Evolutionary conservation across 768 basidiomycete species (phyloP).

Genomic region (Candolleomyces eurysporus): DNA sequence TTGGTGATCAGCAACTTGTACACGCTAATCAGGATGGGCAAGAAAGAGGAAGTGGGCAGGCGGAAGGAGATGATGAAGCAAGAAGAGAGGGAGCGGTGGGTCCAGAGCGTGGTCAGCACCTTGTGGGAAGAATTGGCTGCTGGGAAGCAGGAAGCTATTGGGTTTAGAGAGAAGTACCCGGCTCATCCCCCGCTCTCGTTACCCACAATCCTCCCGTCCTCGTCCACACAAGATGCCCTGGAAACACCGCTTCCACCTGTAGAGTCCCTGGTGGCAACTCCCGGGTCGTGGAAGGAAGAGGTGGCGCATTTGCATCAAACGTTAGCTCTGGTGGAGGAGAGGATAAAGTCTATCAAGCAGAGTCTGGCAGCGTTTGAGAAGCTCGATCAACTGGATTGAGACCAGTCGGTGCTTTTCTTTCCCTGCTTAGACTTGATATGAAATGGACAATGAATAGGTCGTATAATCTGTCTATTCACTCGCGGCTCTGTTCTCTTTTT

Average conservation of each 20-base stretch:
- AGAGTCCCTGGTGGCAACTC: neutral
- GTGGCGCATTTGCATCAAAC: slow-evolving; percentile 43
- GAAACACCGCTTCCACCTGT: neutral
- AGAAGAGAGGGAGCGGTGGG: slow-evolving; percentile 74
- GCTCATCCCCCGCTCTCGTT: neutral
- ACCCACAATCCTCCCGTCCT: slow-evolving; percentile 1
- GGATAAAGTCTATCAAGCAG: slow-evolving; percentile 47
- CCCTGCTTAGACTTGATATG: no score
- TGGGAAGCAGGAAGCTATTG: slow-evolving; percentile 31
- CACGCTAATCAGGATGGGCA: slow-evolving; percentile 46
- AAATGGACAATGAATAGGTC: no score
- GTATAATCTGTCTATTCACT: no score
- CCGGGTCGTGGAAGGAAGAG: slow-evolving; percentile 43
- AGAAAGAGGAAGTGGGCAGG: slow-evolving; percentile 37
- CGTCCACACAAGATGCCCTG: slow-evolving; percentile 9
- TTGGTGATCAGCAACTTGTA: slow-evolving; percentile 80
- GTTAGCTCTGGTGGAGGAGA: slow-evolving; percentile 58
- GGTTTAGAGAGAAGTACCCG: slow-evolving; percentile 6
- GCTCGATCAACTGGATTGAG: slow-evolving; percentile 21
- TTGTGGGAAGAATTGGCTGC: slow-evolving; percentile 68
- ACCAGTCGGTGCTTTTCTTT: neutral
- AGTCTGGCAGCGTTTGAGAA: slow-evolving; percentile 22
- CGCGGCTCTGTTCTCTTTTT: no score
- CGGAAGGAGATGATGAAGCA: slow-evolving; percentile 49
- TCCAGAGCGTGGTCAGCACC: slow-evolving; percentile 68